Evolutionary conservation across 257 asterid genomes (phyloP).

Genomic region (Coffea eugenioides): DNA sequence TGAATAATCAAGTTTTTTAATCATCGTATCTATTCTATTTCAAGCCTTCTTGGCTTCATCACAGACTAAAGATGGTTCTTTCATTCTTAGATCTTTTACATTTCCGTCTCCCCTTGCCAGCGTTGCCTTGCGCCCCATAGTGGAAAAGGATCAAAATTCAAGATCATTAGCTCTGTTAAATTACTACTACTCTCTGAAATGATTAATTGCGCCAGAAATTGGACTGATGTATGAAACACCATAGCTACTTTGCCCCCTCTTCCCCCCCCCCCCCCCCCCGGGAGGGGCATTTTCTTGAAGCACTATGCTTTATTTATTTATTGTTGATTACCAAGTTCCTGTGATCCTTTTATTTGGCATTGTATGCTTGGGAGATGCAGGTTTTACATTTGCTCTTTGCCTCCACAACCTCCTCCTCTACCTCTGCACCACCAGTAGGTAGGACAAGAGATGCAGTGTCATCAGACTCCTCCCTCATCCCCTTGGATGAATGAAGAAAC

Average conservation of each 20-base stretch:
- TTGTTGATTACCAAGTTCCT: neutral
- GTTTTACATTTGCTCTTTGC: no score
- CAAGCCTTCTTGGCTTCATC: neutral
- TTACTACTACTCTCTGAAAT: no score
- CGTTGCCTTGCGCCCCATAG: neutral
- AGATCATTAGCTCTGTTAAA: neutral
- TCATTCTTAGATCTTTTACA: neutral
- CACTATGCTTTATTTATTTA: neutral
- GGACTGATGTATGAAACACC: neutral
- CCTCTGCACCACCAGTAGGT: no score
- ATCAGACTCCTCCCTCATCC: neutral
- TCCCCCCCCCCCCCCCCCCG: neutral
- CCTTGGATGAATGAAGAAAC: constrained; percentile 2
- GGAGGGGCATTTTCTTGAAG: neutral
- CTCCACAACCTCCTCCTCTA: neutral
- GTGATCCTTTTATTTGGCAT: neutral
- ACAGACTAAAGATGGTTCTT: neutral
- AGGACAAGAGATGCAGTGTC: neutral
- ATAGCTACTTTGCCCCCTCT: neutral
- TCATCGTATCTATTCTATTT: neutral
- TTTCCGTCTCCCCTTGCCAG: no score
- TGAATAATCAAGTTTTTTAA: neutral
- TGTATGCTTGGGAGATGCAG: neutral
- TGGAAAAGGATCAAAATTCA: neutral
- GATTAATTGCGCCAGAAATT: neutral